These are phyloP conservation scores for Penicillium pulvis DNA, from an alignment of 495 filamentous ascomycete genomes.

Conservation along the genomic window DNA sequence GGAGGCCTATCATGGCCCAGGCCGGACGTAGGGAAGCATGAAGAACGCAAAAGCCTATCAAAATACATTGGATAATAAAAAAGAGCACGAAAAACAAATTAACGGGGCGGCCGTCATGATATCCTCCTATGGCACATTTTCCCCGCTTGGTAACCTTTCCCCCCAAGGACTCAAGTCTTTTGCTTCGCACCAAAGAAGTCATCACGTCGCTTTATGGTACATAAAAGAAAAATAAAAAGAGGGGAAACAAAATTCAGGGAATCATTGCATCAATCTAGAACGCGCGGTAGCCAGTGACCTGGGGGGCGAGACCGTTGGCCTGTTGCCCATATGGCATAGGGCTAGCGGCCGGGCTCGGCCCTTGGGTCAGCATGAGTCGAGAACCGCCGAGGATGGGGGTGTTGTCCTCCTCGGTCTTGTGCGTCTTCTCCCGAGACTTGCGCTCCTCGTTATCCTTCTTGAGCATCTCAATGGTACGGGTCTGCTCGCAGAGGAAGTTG, in stretches of 20 bases:
- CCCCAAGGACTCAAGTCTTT: conserved; percentile 25
- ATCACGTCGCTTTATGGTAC: conserved; percentile 46
- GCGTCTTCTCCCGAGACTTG: conserved; percentile 81
- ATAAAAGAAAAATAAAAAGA: conserved; percentile 23
- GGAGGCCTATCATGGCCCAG: conserved; percentile 14
- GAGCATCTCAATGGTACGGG: conserved; percentile 76
- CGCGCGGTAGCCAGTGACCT: conserved; percentile 71
- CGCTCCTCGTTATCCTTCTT: conserved; percentile 98
- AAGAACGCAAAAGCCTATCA: conserved; percentile 25
- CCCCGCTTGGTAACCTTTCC: conserved; percentile 12
- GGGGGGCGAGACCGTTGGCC: conserved; percentile 78
- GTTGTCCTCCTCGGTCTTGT: conserved; percentile 87
- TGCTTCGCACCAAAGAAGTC: conserved; percentile 29
- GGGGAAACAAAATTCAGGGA: conserved; percentile 10
- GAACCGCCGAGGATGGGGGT: conserved; percentile 90
- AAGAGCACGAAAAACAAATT: conserved; percentile 20
- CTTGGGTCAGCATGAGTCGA: conserved; percentile 98
- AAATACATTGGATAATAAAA: conserved; percentile 20
- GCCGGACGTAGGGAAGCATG: conserved; percentile 3
- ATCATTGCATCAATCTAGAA: conserved; percentile 44
- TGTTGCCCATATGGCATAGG: conserved; percentile 65
- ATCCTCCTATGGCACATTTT: conserved; percentile 16
- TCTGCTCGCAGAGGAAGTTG: conserved; percentile 91
- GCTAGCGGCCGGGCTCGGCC: conserved; percentile 61
- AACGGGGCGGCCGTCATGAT: conserved; percentile 25